Base-by-base conservation (phyloP, 2,329 filamentous ascomycete genomes). In the Calonectria pauciramosa region DNA sequence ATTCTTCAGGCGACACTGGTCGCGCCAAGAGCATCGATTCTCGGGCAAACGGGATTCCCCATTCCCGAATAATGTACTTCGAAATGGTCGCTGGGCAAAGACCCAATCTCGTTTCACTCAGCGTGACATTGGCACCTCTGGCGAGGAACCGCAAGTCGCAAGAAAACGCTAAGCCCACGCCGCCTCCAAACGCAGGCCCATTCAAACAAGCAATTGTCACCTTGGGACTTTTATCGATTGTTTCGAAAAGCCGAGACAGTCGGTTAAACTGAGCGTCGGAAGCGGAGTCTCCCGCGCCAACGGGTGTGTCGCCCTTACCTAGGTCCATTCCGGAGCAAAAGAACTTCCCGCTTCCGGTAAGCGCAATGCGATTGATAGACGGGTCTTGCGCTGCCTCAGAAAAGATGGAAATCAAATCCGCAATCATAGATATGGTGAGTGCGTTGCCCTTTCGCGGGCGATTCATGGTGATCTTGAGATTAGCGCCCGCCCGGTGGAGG, bases 251-350 rank as follows among this genome's bases (percentile, higher is more conserved):
- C 8, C 47, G 65, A 23, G 47, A 84, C 0, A 87, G 80, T 0
- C 73, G 67, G 2, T 77, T 77, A 8, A 85, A 80, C 41, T 77
- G 71, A 3, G 66, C 74, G 18, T 79, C 60, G 0, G 73, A 49
- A 10, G 76, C 54, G 2, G 34, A 44, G n/a, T 49, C 70, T 9
- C 67, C 73, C 32, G 14, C 28, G 16, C 73, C 73, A 9, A 75
- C 70, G 6, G 66, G 49, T 2, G 59, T 73, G 36, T 44, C 65
- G 36, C 49, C 72, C 30, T 80, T 41, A 73, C 81, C 70, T 0
- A 86, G 80, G 69, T 87, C 84, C 85, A 87, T 86, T 4, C 85
- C 86, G 0, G 86, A 86, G 72, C 85, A 87, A 74, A 87, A 87
- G 76, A 64, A 75, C 60, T 82, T 84, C 10, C 86, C 86, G 2